A percentile compares a stretch with the other conserved stretches of the same genome.
Conservation (phyloP, 768 basidiomycete species). For the Tulasnella sp. region DNA sequence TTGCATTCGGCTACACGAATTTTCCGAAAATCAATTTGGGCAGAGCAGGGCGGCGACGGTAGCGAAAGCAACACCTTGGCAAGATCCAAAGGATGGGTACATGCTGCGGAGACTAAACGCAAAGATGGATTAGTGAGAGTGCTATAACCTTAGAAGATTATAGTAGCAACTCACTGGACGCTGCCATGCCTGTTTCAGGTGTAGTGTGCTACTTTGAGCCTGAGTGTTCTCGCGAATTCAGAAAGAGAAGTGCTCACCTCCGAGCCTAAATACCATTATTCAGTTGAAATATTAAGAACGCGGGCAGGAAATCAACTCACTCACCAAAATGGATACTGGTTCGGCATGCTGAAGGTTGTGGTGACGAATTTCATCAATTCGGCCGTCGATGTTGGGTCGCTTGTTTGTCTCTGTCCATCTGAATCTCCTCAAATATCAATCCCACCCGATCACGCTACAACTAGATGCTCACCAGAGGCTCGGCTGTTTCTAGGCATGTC, state of each 20-base stretch:
- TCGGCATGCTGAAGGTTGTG: too few relatives aligned
- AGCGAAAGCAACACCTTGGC: conserved; percentile 16
- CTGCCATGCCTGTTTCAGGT: conserved; percentile 12
- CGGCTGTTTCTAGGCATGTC: conserved; percentile 43
- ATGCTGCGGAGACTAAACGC: conserved; percentile 14
- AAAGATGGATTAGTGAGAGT: neutral
- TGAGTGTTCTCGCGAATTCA: too few relatives aligned
- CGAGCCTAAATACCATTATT: neutral
- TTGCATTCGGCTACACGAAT: conserved; percentile 16
- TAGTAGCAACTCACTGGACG: conserved; percentile 16
- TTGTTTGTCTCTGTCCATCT: neutral
- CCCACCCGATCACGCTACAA: neutral
- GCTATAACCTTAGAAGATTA: neutral
- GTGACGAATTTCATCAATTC: too few relatives aligned
- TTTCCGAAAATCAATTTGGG: neutral
- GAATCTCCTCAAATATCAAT: neutral
- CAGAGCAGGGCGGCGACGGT: neutral
- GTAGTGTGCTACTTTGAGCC: neutral
- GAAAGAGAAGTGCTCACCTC: neutral
- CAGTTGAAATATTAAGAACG: neutral
- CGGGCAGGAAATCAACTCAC: too few relatives aligned
- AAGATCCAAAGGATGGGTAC: conserved; percentile 18
- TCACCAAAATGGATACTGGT: conserved; percentile 7
- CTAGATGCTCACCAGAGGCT: conserved; percentile 28
- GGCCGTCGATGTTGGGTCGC: too few relatives aligned